Conservation (phyloP, 2,329 filamentous ascomycete genomes). For the Pseudovirgaria hyperparasitica region DNA sequence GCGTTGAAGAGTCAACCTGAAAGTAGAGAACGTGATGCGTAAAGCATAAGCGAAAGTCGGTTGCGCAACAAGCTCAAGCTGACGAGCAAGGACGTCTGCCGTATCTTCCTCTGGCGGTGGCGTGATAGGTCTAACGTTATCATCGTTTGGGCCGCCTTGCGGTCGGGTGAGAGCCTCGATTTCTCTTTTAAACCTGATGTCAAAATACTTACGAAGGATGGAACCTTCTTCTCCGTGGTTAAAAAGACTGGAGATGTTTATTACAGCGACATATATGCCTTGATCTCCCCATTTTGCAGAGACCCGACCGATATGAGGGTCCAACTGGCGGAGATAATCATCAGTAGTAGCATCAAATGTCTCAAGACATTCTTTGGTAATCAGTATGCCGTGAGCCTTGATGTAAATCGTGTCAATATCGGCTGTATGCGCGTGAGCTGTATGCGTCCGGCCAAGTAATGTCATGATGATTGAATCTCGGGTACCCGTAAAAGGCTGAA, state of each 20-base stretch:
- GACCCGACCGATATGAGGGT: slow-evolving; percentile 42
- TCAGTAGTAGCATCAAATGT: slow-evolving; percentile 32
- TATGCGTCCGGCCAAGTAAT: slow-evolving; percentile 8
- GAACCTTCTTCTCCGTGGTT: slow-evolving; percentile 39
- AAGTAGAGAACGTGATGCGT: slow-evolving; percentile 31
- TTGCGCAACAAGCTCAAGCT: no score
- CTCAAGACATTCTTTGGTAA: slow-evolving; percentile 38
- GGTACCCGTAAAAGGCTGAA: slow-evolving; percentile 53
- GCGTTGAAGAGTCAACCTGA: slow-evolving; percentile 36
- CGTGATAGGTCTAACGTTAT: slow-evolving; percentile 8
- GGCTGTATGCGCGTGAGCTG: slow-evolving; percentile 18
- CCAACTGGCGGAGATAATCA: slow-evolving; percentile 42
- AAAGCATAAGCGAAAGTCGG: slow-evolving; percentile 23
- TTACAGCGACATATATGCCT: slow-evolving; percentile 45
- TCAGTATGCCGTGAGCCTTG: slow-evolving; percentile 51
- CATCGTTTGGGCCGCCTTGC: no score
- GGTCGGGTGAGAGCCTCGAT: no score
- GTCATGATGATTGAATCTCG: slow-evolving; percentile 50
- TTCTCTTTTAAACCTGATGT: slow-evolving; percentile 14
- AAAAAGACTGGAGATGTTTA: slow-evolving; percentile 40
- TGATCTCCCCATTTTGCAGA: slow-evolving; percentile 43
- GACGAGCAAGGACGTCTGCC: no score
- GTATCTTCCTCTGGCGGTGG: no score
- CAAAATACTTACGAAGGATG: slow-evolving; percentile 23
- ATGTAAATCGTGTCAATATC: slow-evolving; percentile 49